Base-by-base conservation (phyloP, 192 early-diverging fungal species). In the Funneliformis geosporum region DNA sequence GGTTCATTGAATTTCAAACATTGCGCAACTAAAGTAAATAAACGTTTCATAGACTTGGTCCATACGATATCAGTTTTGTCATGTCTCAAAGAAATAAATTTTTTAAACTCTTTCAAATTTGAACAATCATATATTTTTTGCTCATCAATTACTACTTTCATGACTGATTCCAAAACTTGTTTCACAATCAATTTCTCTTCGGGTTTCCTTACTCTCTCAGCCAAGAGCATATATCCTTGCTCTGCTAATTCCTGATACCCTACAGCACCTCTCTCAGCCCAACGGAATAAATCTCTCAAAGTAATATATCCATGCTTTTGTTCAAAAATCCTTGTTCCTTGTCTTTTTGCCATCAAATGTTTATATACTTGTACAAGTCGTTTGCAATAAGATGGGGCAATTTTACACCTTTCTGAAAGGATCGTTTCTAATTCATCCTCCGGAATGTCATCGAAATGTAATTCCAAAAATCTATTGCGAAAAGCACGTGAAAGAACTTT, bases 361-460 rank as follows among this genome's bases (percentile, higher is more conserved):
- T 92, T 90, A 83, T 97, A 99, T 1, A 95, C 96, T 50, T 90
- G 83, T 2, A 99, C 96, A 28, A 98, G 85, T 10, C 90, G 89
- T 78, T 91, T 88, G 44, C 95, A 94, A 84, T 97, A 95, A 23
- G 92, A 91, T 16, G 97, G 97, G 9, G 98, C 93, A 80, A 99
- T 94, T 7, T 68, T 69, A 79, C 96, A 98, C 23, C 95, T 89
- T 60, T 87, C 85, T 21, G 94, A 91, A 14, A 99, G 86, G 85
- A 99, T 99, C 38, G 88, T 92, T 79, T 96, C 93, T 60, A 99
- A 87, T 86, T 99, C 98, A 40, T 82, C 81, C 76, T 95, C 93
- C 2, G 98, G 98, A 60, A 99, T 96, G 82, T 99, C 98, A 79
- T 93, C 93, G 83, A 99, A 99, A 80, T 98, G 95, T 60, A 99